Base-by-base conservation (phyloP, 805 yeast species). In the Wickerhamomyces xylosicus region DNA sequence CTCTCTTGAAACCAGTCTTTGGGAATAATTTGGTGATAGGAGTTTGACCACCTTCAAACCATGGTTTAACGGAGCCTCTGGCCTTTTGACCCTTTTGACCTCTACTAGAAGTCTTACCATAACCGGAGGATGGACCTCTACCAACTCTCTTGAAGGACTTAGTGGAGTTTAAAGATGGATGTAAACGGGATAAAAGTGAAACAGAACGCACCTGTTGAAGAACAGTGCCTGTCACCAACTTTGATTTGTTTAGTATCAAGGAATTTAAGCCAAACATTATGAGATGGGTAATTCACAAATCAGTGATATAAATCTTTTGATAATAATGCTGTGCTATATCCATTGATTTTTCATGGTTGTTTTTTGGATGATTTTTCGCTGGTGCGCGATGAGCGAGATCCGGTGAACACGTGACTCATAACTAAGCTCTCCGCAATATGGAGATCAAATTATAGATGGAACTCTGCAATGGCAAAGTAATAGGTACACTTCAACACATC, bases 1-100 rank as follows among this genome's bases (percentile, higher is more conserved):
- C 74, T 57, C 85, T 75, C 51, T 73, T 77, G 66, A 87, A 87
- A 8, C 97, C 97, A 43, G 80, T 67, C 57, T 90, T 90, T 37
- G 48, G 97, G 95, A 62, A 85, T 78, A 48, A 83, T 65, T 61
- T 83, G 74, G 60, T 77, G 77, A 56, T 81, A 19, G 97, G 97
- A 2, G 97, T 92, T 59, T 92, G 98, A 58, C 98, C 97, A 76
- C 98, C 98, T 68, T 92, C 98, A 58, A 90, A 86, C 90, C 95
- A 85, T 42, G 82, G 75, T 41, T 87, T 90, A 22, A 90, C 90
- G 33, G 79, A 74, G 31, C 90, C 84, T 63, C 97, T 77, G 10
- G 97, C 96, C 65, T 90, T 90, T 60, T 90, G 97, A 76, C 98
- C 98, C 66, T 92, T 92, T 55, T 85, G 95, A 69, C 98, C 98